Evolutionary conservation across 2,329 filamentous ascomycete species (phyloP), one percentile per base, ranked within the genome.

Genomic region (Beauveria varroae): DNA sequence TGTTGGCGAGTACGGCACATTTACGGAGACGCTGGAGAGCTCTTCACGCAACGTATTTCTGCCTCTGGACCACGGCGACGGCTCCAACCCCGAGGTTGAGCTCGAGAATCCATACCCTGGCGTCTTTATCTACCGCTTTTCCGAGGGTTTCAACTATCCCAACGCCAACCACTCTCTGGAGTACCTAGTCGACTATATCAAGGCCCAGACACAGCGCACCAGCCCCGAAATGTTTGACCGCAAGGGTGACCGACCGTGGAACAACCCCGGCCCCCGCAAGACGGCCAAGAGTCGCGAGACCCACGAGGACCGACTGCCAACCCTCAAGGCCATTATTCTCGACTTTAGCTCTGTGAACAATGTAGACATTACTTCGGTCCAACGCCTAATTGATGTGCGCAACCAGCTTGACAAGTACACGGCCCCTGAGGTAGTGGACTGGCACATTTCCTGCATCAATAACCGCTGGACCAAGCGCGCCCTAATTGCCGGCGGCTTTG

Each of bases 301-400:
- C 34, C 55, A 49, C 1, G 67, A 70, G 7, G 68, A 71, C 81
- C 63, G 78, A 62, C 78, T 86, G 18, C 89, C 92, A 0, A 87
- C 85, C 0, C 83, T 96, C 56, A 91, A 90, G 71, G 93, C 93
- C n/a, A 79, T 98, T 66, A 93, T 98, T 63, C 83, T 98, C 22
- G 95, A 98, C 73, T 96, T 98, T 74, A 92, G 88, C 68, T 89
- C 90, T 0, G 93, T 98, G 65, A 96, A 97, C 76, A 91, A 96
- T 66, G 88, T 97, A 62, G 95, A 98, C 69, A 86, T 96, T 63
- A 97, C 95, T 0, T 96, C 91, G 0, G 84, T 97, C 2, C 95
- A 98, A 75, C 88, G 91, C 67, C 80, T 98, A 44, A 96, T 98
- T 68, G 95, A 98, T 68, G 89, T 97, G 1, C 90, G 93, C 68